Percentiles rank a stretch among this genome's conserved stretches.
phyloP scores from a whole-genome alignment of 1,284 basidiomycete species.

The Amylostereum areolatum region DNA sequence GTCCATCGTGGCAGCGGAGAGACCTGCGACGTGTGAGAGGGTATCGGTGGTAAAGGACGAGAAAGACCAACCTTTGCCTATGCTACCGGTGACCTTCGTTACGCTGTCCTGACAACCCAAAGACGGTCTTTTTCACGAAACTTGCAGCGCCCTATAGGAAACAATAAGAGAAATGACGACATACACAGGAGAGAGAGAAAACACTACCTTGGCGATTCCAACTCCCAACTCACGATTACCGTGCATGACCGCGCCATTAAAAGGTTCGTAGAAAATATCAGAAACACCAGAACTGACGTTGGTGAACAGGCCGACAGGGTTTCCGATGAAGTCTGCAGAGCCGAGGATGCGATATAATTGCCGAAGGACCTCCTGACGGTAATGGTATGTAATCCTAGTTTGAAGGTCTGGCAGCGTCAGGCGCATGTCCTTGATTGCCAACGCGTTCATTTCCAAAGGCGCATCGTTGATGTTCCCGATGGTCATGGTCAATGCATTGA shows the following conservation, averaged over 20 bases:
- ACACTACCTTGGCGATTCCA: conserved; percentile 87
- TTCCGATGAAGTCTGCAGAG: conserved; percentile 91
- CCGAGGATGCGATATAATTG: conserved; percentile 96
- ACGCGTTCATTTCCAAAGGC: conserved; percentile 91
- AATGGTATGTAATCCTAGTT: conserved; percentile 86
- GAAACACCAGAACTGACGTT: conserved; percentile 99
- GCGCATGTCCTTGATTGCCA: conserved; percentile 94
- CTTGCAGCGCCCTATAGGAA: conserved; percentile 84
- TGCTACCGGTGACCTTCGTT: conserved; percentile 95
- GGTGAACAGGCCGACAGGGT: conserved; percentile 95
- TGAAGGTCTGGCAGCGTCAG: conserved; percentile 82
- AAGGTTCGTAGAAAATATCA: conserved; percentile 99
- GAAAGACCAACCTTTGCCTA: conserved; percentile 76
- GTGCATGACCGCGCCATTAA: conserved; percentile 95
- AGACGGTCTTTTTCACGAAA: conserved; percentile 98
- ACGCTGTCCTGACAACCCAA: conserved; percentile 95
- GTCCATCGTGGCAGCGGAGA: conserved; percentile 96
- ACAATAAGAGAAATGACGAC: neutral
- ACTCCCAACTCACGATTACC: conserved; percentile 94
- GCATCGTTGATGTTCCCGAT: conserved; percentile 97
- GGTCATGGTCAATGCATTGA: conserved; percentile 96
- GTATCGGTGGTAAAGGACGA: neutral
- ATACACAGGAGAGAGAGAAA: neutral
- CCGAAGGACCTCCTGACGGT: conserved; percentile 88
- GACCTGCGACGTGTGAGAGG: conserved; percentile 39